A percentile compares a stretch with the other conserved stretches of the same genome.
phyloP scores from a whole-genome alignment of 352 stramenopile genomes.

The Pythium periplocum region DNA sequence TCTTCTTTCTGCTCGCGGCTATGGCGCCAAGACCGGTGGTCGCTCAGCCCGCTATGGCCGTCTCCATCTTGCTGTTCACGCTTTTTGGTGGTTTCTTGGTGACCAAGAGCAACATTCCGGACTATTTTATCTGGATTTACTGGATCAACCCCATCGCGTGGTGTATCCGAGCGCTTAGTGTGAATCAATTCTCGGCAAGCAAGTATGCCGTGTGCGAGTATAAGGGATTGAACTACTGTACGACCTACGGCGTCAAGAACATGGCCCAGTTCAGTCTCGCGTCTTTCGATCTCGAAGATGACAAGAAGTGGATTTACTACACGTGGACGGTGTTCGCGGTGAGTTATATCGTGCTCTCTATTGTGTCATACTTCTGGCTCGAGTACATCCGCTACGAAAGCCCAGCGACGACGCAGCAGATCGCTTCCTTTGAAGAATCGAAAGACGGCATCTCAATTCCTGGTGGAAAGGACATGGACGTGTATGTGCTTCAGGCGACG shows the following conservation, averaged over 20 bases:
- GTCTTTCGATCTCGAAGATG: conserved; percentile 42
- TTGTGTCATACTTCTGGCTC: conserved; percentile 21
- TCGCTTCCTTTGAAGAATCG: background rate
- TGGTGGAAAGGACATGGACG: conserved; percentile 17
- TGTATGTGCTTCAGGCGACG: conserved; percentile 15
- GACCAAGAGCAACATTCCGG: conserved; percentile 46
- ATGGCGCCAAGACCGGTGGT: conserved; percentile 38
- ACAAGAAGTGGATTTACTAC: conserved; percentile 50
- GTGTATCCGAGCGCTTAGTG: conserved; percentile 47
- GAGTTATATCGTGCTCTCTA: conserved; percentile 34
- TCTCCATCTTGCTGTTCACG: conserved; percentile 61
- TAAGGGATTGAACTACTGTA: conserved; percentile 47
- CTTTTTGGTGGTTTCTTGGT: conserved; percentile 70
- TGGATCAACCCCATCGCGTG: conserved; percentile 72
- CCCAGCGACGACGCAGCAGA: conserved; percentile 25
- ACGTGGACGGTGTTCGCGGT: conserved; percentile 47
- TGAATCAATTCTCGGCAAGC: conserved; percentile 58
- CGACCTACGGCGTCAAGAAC: conserved; percentile 20
- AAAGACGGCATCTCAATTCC: background rate
- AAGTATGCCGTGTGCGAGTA: conserved; percentile 44
- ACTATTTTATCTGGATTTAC: conserved; percentile 74
- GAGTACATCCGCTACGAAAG: conserved; percentile 30
- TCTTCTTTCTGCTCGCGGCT: conserved; percentile 61
- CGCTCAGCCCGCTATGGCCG: conserved; percentile 52
- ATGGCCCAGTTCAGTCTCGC: conserved; percentile 44